Evolutionary conservation across 2,329 filamentous ascomycete species (phyloP), one percentile per base, ranked within the genome.

Genomic region (Emmonsiellopsis sp.): DNA sequence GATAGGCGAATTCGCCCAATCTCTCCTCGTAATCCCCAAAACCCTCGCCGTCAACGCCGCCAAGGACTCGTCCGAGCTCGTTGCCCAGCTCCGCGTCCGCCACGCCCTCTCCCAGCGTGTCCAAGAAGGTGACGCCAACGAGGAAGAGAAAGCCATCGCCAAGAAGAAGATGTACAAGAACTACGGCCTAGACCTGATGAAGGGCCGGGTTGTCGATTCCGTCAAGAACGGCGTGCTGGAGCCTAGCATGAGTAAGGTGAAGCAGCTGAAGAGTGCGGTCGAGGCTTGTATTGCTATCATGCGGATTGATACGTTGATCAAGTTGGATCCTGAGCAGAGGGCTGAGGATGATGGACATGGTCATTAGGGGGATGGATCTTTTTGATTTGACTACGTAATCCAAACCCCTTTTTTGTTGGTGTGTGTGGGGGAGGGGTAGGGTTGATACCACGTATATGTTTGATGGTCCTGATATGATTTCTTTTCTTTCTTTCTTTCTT

Each of bases 281-380:
- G 93, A 98, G 76, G 93, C 93, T 53, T 97, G 93, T 73, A 95
- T 98, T 73, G 88, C 90, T 67, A 97, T 98, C 70, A 97, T 98
- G 93, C 83, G 93, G 66, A 98, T 98, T 69, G 93, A 98, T 77
- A 97, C 93, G 60, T 79, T 98, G 73, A 97, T 98, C 76, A 95
- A 95, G 79, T 77, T 98, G 72, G 93, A 98, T 78, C 91, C 91
- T 15, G 90, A 96, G 77, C 81, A 85, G 77, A 79, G 81, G 67
- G 78, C 76, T 41, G 81, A 84, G 66, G 81, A 95, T 74, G 88
- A 93, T 65, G 90, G 89, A 54, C 89, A 94, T 73, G 89, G 86
- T 52, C 89, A 95, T 76, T 50, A 63, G 54, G 64, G 60, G 67
- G 69, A 48, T 71, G 72, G 65, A 71, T 67, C 51, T 53, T 61